Evolutionary conservation across 495 filamentous ascomycete genomes (phyloP), one percentile per base, ranked within the genome.

Genomic region (Chaetomium cochliodes): DNA sequence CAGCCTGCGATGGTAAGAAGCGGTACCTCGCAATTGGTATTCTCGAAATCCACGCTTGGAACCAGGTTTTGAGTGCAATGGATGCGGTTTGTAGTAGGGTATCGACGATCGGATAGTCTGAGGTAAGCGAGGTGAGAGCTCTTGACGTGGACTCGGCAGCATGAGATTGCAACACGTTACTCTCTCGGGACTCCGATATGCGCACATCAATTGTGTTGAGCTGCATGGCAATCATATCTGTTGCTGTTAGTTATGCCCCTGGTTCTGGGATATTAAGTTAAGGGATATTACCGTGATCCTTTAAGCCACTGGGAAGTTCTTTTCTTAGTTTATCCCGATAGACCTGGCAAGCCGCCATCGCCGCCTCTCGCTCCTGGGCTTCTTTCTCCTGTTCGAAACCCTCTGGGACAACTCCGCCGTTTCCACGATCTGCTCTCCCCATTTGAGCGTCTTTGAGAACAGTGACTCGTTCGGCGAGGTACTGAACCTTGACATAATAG

Each of bases 21-120:
- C 73, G 76, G 69, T 80, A 79, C 52, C 70, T 64, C 13, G 71
- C 69, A 22, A 73, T 68, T 0, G 78, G 76, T 13, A 81, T 69
- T 11, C 71, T 67, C 5, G 76, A 63, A 23, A 78, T 67, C 78
- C 78, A 81, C 46, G 60, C 57, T 28, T 77, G 74, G 66, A 80
- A 76, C 78, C 78, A 81, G 7, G 66, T 44, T 53, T 72, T 72
- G 37, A 80, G 68, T 22, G 49, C 22, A 11, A 6, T 11, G 13
- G 22, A 9, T 2, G 22, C 49, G 9, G 12, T 16, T 26, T 52
- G 49, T 16, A 52, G 25, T 25, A 50, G 47, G 12, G 47, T 25
- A 8, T 50, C 47, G n/a, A 50, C 6, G 5, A 6, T 50, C 5
- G n/a, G 20, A 13, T n/a, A 50, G 44, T 47, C n/a, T 2, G 44